phyloP scores from a whole-genome alignment of 176 grass and related monocot genomes.

The Paspalum notatum region DNA sequence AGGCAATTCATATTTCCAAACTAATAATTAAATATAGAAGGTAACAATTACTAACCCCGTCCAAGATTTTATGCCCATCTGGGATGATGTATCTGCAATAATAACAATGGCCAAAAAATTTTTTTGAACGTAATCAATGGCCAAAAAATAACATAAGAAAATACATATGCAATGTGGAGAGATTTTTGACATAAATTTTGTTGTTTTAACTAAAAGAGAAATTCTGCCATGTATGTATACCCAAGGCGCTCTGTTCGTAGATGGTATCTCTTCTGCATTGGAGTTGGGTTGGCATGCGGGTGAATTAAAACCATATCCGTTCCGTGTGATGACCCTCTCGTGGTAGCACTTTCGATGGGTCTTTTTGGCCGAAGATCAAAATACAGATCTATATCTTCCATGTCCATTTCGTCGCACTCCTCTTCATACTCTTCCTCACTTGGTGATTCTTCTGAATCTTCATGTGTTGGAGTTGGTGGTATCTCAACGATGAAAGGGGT shows the following conservation, averaged over 20 bases:
- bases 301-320: not conserved
- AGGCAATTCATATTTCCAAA: not conserved
- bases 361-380: not conserved
- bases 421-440: not conserved
- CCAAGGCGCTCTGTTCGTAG: not conserved
- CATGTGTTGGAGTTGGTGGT: not conserved
- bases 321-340: not conserved
- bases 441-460: not conserved
- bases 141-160: not conserved
- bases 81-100: not conserved
- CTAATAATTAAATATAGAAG: not conserved
- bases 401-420: not conserved
- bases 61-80: conserved; percentile 8
- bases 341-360: not conserved
- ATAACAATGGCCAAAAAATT: too few relatives aligned
- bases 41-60: not conserved
- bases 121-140: too few relatives aligned
- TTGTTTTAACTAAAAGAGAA: not conserved
- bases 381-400: not conserved
- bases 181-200: not conserved
- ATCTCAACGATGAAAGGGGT: not conserved
- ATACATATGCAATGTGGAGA: not conserved
- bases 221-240: not conserved
- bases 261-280: not conserved
- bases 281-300: too few relatives aligned